phyloP scores from a whole-genome alignment of 257 asterid species.

The Lantana camara region DNA sequence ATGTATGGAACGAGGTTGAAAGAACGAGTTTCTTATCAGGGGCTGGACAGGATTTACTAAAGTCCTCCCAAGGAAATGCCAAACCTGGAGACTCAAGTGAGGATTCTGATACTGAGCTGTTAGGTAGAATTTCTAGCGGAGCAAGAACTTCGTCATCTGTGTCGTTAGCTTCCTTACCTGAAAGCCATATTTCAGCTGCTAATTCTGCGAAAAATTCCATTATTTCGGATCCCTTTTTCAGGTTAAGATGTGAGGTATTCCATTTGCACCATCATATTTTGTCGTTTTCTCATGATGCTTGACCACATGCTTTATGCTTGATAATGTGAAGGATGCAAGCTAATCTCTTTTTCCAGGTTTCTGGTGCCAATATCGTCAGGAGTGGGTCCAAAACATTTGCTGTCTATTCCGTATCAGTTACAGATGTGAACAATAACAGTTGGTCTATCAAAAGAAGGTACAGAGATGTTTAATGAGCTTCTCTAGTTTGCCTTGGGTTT shows the following conservation, averaged over 20 bases:
- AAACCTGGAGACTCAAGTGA: conserved; percentile 52
- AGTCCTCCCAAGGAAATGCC: conserved; percentile 33
- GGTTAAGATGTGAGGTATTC: conserved; percentile 66
- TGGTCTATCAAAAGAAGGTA: conserved; percentile 89
- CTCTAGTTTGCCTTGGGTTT: conserved; percentile 13
- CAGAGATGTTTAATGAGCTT: conserved; percentile 15
- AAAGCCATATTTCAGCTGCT: conserved; percentile 41
- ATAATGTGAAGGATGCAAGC: conserved; percentile 15
- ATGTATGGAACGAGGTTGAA: conserved; percentile 61
- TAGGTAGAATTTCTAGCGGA: conserved; percentile 44
- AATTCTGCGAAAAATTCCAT: conserved; percentile 44
- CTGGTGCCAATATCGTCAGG: conserved; percentile 70
- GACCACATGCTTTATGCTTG: conserved; percentile 14
- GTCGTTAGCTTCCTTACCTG: conserved; percentile 46
- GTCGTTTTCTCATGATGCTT: not conserved
- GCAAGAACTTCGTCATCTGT: conserved; percentile 52
- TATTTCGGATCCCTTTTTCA: conserved; percentile 55
- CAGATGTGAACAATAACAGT: conserved; percentile 59
- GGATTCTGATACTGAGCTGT: conserved; percentile 57
- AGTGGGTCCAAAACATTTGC: conserved; percentile 75
- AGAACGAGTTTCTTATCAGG: conserved; percentile 54
- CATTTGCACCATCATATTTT: conserved; percentile 5
- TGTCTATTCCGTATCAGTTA: conserved; percentile 65
- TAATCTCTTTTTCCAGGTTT: conserved; percentile 47
- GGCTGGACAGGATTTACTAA: conserved; percentile 57